A percentile compares a stretch with the other conserved stretches of the same genome.
Evolutionary conservation across 495 filamentous ascomycete species (phyloP).

Genomic region (Penicillium dipodomyicola): DNA sequence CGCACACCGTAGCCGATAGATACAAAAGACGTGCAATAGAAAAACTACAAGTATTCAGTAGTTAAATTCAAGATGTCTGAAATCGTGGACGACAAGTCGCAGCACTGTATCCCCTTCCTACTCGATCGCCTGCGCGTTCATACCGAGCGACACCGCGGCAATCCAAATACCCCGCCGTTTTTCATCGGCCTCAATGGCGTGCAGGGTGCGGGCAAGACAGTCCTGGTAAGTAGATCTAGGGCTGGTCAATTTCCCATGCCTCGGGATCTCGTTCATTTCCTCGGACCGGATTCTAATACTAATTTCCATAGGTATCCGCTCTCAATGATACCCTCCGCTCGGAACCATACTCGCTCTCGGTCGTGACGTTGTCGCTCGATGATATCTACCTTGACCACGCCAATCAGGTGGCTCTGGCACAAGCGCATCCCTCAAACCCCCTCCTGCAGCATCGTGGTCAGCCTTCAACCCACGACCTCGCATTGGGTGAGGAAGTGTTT

Average conservation of each 20-base stretch:
- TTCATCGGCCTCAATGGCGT: constrained; percentile 64
- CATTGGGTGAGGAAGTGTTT: constrained; percentile 62
- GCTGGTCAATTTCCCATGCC: neutral
- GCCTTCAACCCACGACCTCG: constrained; percentile 80
- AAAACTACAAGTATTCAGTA: constrained; percentile 1
- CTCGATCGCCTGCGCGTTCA: constrained; percentile 61
- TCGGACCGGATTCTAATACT: constrained; percentile 12
- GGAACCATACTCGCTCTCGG: constrained; percentile 65
- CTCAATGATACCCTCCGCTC: constrained; percentile 64
- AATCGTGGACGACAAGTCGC: constrained; percentile 82
- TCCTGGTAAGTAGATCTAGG: constrained; percentile 55
- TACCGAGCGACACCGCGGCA: constrained; percentile 34
- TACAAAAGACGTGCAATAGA: neutral
- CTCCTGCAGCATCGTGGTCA: constrained; percentile 82
- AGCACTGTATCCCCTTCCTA: constrained; percentile 82
- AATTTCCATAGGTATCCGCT: constrained; percentile 53
- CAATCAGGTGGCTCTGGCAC: constrained; percentile 65
- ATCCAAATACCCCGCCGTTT: constrained; percentile 50
- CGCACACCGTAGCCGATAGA: constrained; percentile 3
- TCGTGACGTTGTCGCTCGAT: constrained; percentile 81
- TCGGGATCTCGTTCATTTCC: constrained; percentile 7
- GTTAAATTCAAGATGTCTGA: constrained; percentile 38
- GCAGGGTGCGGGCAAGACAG: constrained; percentile 90
- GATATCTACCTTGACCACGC: constrained; percentile 81
- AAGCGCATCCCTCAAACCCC: constrained; percentile 62